These are phyloP conservation scores for Tulasnella sp. DNA, from an alignment of 768 basidiomycete genomes.

Conservation along the genomic window DNA sequence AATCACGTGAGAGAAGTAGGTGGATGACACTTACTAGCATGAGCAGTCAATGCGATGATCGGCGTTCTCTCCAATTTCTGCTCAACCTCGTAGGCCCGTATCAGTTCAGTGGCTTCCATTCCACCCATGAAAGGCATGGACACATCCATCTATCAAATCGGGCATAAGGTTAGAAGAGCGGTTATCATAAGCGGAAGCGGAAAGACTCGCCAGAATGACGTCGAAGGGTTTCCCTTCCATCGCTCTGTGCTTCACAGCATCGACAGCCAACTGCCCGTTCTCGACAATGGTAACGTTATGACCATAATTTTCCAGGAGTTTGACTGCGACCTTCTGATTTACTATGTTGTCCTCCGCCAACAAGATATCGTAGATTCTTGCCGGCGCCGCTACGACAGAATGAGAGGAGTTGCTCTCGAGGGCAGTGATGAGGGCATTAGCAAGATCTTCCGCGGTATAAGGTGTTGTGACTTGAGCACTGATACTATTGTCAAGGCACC, in stretches of 20 bases:
- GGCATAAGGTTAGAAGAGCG: constrained; percentile 7
- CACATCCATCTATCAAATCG: constrained; percentile 69
- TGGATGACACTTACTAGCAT: constrained; percentile 60
- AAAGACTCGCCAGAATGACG: constrained; percentile 65
- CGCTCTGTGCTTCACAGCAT: constrained; percentile 73
- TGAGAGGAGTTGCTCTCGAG: constrained; percentile 90
- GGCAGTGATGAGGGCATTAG: constrained; percentile 83
- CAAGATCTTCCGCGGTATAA: constrained; percentile 73
- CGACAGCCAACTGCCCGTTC: constrained; percentile 88
- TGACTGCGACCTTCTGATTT: constrained; percentile 91
- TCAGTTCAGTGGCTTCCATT: constrained; percentile 91
- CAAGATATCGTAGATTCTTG: constrained; percentile 80
- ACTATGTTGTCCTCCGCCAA: constrained; percentile 95
- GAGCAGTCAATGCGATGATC: constrained; percentile 93
- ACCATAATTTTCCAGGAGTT: constrained; percentile 91
- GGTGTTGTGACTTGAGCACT: constrained; percentile 90
- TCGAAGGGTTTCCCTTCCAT: constrained; percentile 66
- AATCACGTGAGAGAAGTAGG: background rate
- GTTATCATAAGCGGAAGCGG: background rate
- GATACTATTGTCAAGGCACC: constrained; percentile 94
- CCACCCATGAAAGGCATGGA: constrained; percentile 99
- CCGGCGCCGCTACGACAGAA: constrained; percentile 72
- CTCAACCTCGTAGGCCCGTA: constrained; percentile 69
- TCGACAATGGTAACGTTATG: constrained; percentile 95
- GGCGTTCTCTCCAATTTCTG: constrained; percentile 61